Evolutionary conservation across 768 basidiomycete genomes (phyloP), one percentile per base, ranked within the genome.

Genomic region (Calocera cornea): DNA sequence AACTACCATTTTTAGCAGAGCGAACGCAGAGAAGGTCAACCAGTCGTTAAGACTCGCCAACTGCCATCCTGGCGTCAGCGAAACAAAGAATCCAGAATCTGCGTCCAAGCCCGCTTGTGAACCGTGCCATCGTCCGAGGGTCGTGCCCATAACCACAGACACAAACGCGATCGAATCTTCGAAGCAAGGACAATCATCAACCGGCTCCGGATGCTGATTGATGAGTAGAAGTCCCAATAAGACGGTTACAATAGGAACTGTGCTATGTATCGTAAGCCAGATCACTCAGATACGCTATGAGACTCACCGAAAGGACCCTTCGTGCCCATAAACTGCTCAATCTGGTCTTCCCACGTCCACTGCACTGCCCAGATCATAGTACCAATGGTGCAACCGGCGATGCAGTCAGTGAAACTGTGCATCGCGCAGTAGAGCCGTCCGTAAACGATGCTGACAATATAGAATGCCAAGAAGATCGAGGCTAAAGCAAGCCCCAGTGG

Each of bases 171-270:
- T 95, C 1, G 95, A 92, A 73, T 98, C 95, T 74, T 97, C 95
- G 76, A 97, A 99, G 77, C 95, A 97, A 1, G 95, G 95, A 71
- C 95, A 97, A 72, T 95, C 92, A 67, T 98, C 95, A 10, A 95
- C 90, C 0, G 95, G 95, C 71, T 95, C 89, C 0, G 95, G 93
- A 73, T 95, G 92, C 69, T 90, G 86, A 73, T 93, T 88, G n/a
- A 95, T 87, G 22, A 89, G 77, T 2, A 90, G 78, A 16, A 92
- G 78, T 67, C 83, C 85, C n/a, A 89, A 69, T 0, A 86, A 82
- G 16, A 47, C 33, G 31, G 88, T 80, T 47, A 86, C 75, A 11
- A 82, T 81, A 80, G 71, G 16, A 29, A 65, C 27, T 44, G 49
- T 41, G 44, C 31, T 17, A n/a, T 27, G 44, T 64, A 60, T 34